A percentile compares a stretch with the other conserved stretches of the same genome.
Conservation (phyloP, 2,329 filamentous ascomycete species). For the Colletotrichum chlorophyti region DNA sequence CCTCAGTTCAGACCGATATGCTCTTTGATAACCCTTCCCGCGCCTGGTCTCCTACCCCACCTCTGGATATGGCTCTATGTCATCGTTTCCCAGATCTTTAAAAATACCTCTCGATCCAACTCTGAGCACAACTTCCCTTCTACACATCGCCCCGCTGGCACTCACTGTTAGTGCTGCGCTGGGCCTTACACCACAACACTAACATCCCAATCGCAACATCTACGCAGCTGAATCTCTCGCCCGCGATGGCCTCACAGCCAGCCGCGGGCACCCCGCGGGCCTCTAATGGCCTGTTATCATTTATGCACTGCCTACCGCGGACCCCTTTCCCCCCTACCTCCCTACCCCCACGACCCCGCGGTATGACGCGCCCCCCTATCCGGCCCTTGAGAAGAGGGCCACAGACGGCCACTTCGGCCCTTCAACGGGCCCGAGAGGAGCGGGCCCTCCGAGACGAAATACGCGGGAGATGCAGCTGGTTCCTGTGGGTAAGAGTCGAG, state of each 20-base stretch:
- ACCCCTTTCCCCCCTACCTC: not conserved
- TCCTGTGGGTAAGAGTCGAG: conserved; percentile 51
- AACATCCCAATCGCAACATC: not conserved
- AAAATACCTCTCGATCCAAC: no score
- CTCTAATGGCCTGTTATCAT: not conserved
- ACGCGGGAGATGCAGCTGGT: conserved; percentile 53
- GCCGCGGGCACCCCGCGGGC: not conserved
- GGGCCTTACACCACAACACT: not conserved
- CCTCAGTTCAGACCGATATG: no score
- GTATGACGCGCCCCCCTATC: not conserved
- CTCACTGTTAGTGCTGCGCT: not conserved
- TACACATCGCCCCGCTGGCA: not conserved
- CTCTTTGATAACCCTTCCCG: no score
- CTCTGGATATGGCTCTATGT: no score
- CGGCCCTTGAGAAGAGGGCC: not conserved
- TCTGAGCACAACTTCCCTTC: not conserved
- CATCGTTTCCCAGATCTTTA: no score
- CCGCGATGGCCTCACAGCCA: not conserved
- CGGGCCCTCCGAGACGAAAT: no score
- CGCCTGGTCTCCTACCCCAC: no score
- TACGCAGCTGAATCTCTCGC: not conserved
- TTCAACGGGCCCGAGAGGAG: no score
- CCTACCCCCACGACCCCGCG: not conserved
- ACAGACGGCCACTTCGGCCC: not conserved
- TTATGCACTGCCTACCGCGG: not conserved